Percentiles rank a stretch among this genome's conserved stretches.
phyloP scores from a whole-genome alignment of 2,329 filamentous ascomycete species.

The Fusarium graminum region DNA sequence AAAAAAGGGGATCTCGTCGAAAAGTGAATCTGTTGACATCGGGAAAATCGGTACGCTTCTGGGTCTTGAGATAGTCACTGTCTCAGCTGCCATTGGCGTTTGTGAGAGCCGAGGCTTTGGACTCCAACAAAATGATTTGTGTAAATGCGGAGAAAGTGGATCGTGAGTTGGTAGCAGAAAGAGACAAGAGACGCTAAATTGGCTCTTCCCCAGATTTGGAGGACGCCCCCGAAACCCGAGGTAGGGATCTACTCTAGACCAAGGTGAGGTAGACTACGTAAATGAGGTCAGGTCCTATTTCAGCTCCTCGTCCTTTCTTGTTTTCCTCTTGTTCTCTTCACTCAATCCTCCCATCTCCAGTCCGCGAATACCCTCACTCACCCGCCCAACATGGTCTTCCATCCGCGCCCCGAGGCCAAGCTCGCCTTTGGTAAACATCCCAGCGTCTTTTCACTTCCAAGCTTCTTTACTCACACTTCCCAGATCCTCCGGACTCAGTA shows the following conservation, averaged over 20 bases:
- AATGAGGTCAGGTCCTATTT: slow-evolving; percentile 17
- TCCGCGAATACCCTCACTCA: background rate
- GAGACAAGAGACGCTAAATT: slow-evolving; percentile 24
- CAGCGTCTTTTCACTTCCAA: slow-evolving; percentile 8
- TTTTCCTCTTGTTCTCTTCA: slow-evolving; percentile 2
- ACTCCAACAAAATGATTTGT: slow-evolving; percentile 9
- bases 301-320: slow-evolving; percentile 19
- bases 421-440: slow-evolving; percentile 64
- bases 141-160: slow-evolving; percentile 31
- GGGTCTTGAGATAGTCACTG: background rate
- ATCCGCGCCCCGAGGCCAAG: slow-evolving; percentile 70
- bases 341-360: background rate
- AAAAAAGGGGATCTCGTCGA: background rate
- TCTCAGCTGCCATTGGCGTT: background rate
- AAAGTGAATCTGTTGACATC: background rate
- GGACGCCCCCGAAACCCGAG: slow-evolving; percentile 1
- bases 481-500: slow-evolving; percentile 78
- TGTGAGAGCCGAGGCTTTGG: slow-evolving; percentile 10
- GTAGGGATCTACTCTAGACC: too few relatives aligned
- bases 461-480: background rate
- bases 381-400: slow-evolving; percentile 64
- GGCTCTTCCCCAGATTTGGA: slow-evolving; percentile 33
- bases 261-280: slow-evolving; percentile 1
- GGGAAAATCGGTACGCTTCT: background rate
- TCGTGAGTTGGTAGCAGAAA: background rate